Conservation (phyloP, 352 stramenopile species). For the Globisporangium viniferum region DNA sequence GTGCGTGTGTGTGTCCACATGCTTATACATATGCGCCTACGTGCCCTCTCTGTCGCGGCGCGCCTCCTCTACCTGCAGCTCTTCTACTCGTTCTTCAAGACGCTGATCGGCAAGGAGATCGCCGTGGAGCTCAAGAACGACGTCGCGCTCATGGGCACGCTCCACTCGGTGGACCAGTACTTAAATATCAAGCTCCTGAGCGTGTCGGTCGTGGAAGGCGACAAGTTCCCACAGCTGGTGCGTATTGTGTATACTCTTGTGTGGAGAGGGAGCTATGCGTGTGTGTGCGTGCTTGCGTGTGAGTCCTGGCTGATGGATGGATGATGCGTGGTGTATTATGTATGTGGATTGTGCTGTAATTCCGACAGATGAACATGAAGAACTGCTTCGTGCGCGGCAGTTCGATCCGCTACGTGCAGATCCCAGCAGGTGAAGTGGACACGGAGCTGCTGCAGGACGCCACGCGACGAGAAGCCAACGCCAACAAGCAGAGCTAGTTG, state of each 20-base stretch:
- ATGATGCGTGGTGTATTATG: not conserved
- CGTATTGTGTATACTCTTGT: not conserved
- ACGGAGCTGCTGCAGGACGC: constrained; percentile 93
- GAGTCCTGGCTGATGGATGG: not conserved
- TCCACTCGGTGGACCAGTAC: constrained; percentile 99
- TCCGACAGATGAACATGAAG: constrained; percentile 90
- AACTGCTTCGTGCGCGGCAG: constrained; percentile 98
- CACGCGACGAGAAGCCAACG: constrained; percentile 60
- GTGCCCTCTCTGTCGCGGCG: too few relatives aligned
- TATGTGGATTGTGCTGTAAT: not conserved
- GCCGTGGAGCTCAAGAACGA: constrained; percentile 99
- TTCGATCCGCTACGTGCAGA: constrained; percentile 98
- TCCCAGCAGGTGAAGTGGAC: constrained; percentile 95
- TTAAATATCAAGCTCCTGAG: constrained; percentile 99
- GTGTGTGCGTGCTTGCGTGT: not conserved
- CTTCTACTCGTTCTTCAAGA: constrained; percentile 99
- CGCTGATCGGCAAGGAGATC: constrained; percentile 96
- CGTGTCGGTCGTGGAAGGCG: constrained; percentile 93
- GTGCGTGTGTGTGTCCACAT: too few relatives aligned
- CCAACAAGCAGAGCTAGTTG: constrained; percentile 64
- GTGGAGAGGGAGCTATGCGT: not conserved
- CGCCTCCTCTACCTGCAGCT: constrained; percentile 48
- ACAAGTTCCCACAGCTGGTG: constrained; percentile 97
- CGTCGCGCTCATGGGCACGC: constrained; percentile 93
- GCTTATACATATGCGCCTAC: too few relatives aligned